Evolutionary conservation across 768 basidiomycete genomes (phyloP), one percentile per base, ranked within the genome.

Genomic region (Tremella mesenterica): DNA sequence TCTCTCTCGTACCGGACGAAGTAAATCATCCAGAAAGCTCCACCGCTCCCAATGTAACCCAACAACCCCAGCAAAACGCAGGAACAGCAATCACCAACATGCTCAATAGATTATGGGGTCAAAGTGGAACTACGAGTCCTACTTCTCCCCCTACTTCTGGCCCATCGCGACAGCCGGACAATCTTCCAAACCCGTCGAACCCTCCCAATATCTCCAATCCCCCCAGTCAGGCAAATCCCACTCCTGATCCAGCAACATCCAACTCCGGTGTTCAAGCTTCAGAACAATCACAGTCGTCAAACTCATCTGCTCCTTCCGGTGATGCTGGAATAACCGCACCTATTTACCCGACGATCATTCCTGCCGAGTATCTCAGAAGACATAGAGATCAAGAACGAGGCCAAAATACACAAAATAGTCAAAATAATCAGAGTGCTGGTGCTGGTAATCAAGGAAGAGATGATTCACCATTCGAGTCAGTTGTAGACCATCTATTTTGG

Each of bases 1-100:
- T 73, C 57, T 71, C 71, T 0, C 63, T 73, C 10, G 71, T 73
- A 0, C 67, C 71, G 4, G 69, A 65, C 31, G 62, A 59, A 16
- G 63, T 45, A 6, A 54, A 63, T 44, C 51, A 50, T 12, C 16
- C 39, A 18, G 18, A 36, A n/a, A n/a, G n/a, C n/a, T n/a, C 38
- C 6, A 23, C n/a, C n/a, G 38, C 38, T 5, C 38, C 6, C 5
- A 41, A 41, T 16, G n/a, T 4, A 23, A n/a, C 38, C 23, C 38
- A 41, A 23, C 23, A n/a, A 41, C 38, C n/a, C 44, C 57, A 31
- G 21, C 44, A 58, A 12, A 7, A 31, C 7, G 36, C 36, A 30
- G 29, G 31, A 44, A 26, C 34, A 13, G 45, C 49, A 14, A 29
- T 67, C n/a, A 62, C 60, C 8, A 60, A 49, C 39, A 59, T 64